phyloP scores from a whole-genome alignment of 106 monocot species.

The Dendrobium officinale region DNA sequence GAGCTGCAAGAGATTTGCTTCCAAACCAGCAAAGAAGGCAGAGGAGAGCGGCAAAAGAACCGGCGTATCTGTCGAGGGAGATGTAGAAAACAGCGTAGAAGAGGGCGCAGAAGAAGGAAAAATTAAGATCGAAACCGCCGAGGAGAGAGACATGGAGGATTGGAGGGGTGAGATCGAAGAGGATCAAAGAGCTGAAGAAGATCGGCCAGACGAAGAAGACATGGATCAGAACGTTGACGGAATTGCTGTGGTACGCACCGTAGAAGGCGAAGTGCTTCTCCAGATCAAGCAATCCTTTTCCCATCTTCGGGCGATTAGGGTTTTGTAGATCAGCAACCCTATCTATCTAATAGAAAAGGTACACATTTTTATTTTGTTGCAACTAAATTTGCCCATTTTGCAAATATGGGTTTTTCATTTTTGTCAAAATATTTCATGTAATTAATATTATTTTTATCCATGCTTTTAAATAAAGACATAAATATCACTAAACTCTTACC shows the following conservation, averaged over 20 bases:
- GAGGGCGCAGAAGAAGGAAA: slow-evolving; percentile 24
- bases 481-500: too few species aligned
- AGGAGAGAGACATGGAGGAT: slow-evolving; percentile 22
- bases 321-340: too few species aligned
- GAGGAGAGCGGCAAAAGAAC: slow-evolving; percentile 37
- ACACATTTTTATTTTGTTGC: too few species aligned
- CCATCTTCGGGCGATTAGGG: background rate
- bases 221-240: slow-evolving; percentile 60
- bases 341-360: too few species aligned
- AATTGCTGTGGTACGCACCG: slow-evolving; percentile 69
- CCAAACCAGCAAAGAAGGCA: slow-evolving; percentile 48
- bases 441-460: too few species aligned
- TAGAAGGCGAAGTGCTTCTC: slow-evolving; percentile 84
- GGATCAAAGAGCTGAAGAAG: slow-evolving; percentile 51
- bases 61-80: slow-evolving; percentile 40
- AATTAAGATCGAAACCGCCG: slow-evolving; percentile 12
- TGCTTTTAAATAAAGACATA: too few species aligned
- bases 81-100: slow-evolving; percentile 34
- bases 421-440: too few species aligned
- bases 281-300: slow-evolving; percentile 51
- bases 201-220: slow-evolving; percentile 77
- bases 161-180: slow-evolving; percentile 54
- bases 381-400: too few species aligned
- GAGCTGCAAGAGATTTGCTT: slow-evolving; percentile 19
- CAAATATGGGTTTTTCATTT: too few species aligned